phyloP scores from a whole-genome alignment of 1,284 basidiomycete genomes.

The Hypsizygus ulmarius region DNA sequence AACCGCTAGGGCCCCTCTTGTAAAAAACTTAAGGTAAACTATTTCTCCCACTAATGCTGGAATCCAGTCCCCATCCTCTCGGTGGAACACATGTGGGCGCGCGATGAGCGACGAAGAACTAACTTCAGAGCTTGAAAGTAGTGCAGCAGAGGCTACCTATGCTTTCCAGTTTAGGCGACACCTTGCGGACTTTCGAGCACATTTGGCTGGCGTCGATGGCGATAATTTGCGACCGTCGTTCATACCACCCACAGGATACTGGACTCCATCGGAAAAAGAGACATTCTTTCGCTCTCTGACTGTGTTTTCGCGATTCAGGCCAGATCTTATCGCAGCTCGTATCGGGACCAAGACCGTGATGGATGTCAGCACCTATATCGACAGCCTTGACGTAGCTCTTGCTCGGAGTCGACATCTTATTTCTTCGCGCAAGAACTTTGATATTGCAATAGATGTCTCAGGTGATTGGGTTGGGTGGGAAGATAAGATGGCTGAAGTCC shows the following conservation, averaged over 20 bases:
- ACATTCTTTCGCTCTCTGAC: constrained; percentile 67
- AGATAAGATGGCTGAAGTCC: constrained; percentile 47
- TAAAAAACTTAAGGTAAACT: neutral
- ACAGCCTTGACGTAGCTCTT: constrained; percentile 41
- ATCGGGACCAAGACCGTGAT: constrained; percentile 58
- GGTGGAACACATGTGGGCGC: constrained; percentile 15
- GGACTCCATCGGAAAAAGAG: constrained; percentile 67
- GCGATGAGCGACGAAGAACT: constrained; percentile 24
- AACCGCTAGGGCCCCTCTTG: neutral
- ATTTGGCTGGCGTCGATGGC: constrained; percentile 30
- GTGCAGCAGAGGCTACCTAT: constrained; percentile 21
- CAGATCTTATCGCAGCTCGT: constrained; percentile 68
- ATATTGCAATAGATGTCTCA: constrained; percentile 56
- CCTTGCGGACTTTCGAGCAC: constrained; percentile 29
- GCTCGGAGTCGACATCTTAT: constrained; percentile 8
- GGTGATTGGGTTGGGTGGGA: constrained; percentile 60
- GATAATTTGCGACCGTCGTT: constrained; percentile 37
- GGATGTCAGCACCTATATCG: constrained; percentile 63
- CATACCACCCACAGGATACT: constrained; percentile 47
- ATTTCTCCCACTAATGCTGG: constrained; percentile 7
- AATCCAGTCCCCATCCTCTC: neutral
- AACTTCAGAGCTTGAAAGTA: constrained; percentile 13
- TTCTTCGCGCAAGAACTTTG: constrained; percentile 23
- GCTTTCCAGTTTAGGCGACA: constrained; percentile 30
- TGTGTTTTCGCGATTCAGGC: constrained; percentile 62